Evolutionary conservation across 2,329 filamentous ascomycete species (phyloP), one percentile per base, ranked within the genome.

Genomic region (Cercospora beticola): DNA sequence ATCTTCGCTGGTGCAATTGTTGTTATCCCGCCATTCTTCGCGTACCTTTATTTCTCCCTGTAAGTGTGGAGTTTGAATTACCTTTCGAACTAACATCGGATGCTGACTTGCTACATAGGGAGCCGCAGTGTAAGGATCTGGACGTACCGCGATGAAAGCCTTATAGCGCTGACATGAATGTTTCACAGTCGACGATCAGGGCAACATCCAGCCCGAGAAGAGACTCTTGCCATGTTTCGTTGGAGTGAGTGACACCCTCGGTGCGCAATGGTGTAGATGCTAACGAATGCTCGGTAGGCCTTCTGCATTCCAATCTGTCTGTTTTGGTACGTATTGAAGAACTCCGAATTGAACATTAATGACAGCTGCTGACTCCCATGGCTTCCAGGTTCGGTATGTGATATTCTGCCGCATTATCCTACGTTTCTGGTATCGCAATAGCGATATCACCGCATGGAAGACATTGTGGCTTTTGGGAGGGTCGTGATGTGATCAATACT

Each of bases 1-100:
- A 80, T 83, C 69, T 65, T 82, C 0, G 67, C 82, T 21, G 79
- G 80, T 4, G 76, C 76, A 36, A 71, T 80, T 60, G 33, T 81
- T 26, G 71, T 77, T 16, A 76, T 83, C 7, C 78, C 79, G 0
- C 78, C 76, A 5, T 82, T 81, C 72, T 81, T 82, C 73, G 77
- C 71, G 68, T 79, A 78, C 70, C 74, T 80, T 21, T 71, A 78
- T 64, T 75, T 74, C 63, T 76, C 78, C 62, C 75, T 80, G 54
- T 58, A 31, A 58, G 54, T 58, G 54, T 6, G 9, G 10, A 8
- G 9, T 4, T 4, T 54, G 21, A 14, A 5, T 2, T 16, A 18
- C n/a, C 23, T 18, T 23, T 1, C 8, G 5, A 31, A 10, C 18
- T 18, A 28, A 16, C 23, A 26, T 58, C 6, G 10, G 4, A 18